A percentile compares a stretch with the other conserved stretches of the same genome.
phyloP scores from a whole-genome alignment of 164 flowering plant genomes.

The Macadamia integrifolia region DNA sequence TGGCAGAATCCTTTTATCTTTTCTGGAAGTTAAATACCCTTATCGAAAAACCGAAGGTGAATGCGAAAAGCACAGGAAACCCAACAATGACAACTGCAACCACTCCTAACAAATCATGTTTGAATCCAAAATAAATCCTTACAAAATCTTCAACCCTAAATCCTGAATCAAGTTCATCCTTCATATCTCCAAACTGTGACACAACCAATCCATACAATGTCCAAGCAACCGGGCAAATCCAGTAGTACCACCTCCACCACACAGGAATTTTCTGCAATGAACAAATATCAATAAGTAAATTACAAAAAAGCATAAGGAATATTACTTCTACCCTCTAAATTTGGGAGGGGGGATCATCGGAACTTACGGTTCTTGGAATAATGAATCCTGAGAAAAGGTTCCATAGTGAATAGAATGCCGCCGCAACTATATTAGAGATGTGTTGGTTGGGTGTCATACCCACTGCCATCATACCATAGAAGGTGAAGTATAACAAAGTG shows the following conservation, averaged over 20 bases:
- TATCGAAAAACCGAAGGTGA: slow-evolving; percentile 32
- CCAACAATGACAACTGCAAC: slow-evolving; percentile 25
- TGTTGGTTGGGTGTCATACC: slow-evolving; percentile 47
- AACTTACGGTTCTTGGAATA: slow-evolving; percentile 30
- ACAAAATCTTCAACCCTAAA: not conserved
- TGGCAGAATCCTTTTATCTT: slow-evolving; percentile 11
- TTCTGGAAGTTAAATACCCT: slow-evolving; percentile 34
- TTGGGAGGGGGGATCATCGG: no score
- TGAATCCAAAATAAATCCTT: slow-evolving; percentile 24
- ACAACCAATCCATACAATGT: slow-evolving; percentile 37
- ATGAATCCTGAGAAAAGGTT: slow-evolving; percentile 46
- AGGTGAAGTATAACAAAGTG: slow-evolving; percentile 48
- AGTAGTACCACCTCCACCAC: slow-evolving; percentile 5
- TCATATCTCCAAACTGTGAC: slow-evolving; percentile 38
- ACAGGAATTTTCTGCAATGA: slow-evolving; percentile 34
- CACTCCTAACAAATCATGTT: slow-evolving; percentile 15
- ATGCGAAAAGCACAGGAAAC: slow-evolving; percentile 27
- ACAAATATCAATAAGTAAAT: not conserved
- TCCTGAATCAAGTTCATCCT: slow-evolving; percentile 14
- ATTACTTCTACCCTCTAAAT: no score
- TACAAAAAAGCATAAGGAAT: no score
- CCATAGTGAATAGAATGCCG: slow-evolving; percentile 30
- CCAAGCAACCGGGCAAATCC: slow-evolving; percentile 35
- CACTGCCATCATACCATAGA: slow-evolving; percentile 56
- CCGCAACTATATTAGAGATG: slow-evolving; percentile 25